Conservation (phyloP, 192 early-diverging fungal genomes). For the Entomortierella chlamydospora region DNA sequence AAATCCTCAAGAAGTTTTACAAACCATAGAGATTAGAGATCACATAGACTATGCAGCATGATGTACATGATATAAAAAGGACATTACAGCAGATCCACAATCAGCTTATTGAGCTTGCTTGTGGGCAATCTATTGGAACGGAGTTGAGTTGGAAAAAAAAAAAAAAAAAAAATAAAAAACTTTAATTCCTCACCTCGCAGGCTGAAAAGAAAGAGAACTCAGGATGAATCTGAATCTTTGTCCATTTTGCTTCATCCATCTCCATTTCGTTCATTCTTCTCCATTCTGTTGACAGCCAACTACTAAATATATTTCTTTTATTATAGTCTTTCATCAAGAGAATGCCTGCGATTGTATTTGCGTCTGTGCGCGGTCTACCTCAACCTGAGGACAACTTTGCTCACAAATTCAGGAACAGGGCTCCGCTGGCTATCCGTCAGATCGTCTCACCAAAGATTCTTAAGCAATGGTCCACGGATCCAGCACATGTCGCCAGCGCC, state of each 20-base stretch:
- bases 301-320: background rate
- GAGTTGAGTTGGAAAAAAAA: background rate
- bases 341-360: conserved; percentile 2
- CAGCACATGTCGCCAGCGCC: conserved; percentile 23
- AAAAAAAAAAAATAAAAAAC: conserved; percentile 3
- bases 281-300: background rate
- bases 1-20: too few relatives aligned
- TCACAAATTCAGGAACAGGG: conserved; percentile 35
- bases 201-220: too few relatives aligned
- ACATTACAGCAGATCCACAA: too few relatives aligned
- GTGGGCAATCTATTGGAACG: conserved; percentile 7
- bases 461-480: conserved; percentile 27
- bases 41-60: too few relatives aligned
- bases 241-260: background rate
- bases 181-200: background rate
- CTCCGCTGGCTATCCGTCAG: conserved; percentile 42
- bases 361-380: conserved; percentile 21
- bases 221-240: too few relatives aligned
- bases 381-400: conserved; percentile 24
- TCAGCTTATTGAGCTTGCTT: too few relatives aligned
- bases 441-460: conserved; percentile 18
- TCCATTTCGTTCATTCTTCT: background rate
- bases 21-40: too few relatives aligned
- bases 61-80: too few relatives aligned
- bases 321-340: too few relatives aligned